A percentile compares a stretch with the other conserved stretches of the same genome.
phyloP scores from a whole-genome alignment of 768 basidiomycete genomes.

The Boletus subparvulus region DNA sequence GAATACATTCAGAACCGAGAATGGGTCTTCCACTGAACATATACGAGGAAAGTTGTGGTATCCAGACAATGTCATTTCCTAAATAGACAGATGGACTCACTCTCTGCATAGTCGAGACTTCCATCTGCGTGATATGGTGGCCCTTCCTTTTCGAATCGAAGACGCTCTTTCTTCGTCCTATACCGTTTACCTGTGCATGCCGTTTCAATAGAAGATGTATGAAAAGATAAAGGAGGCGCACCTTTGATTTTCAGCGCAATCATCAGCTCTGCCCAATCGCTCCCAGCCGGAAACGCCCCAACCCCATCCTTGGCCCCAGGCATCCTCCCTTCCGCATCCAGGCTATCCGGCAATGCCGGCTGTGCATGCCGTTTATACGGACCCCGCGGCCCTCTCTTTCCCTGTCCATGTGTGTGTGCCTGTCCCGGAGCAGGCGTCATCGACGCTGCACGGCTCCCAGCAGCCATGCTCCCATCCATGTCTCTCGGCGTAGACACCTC shows the following conservation, averaged over 20 bases:
- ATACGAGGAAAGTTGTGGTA: conserved; percentile 1
- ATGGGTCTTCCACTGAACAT: conserved; percentile 71
- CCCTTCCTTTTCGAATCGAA: conserved; percentile 75
- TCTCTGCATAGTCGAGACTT: conserved; percentile 73
- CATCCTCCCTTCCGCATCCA: conserved; percentile 69
- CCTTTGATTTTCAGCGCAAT: conserved; percentile 75
- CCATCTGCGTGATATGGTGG: conserved; percentile 71
- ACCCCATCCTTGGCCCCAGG: conserved; percentile 79
- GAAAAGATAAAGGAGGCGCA: conserved; percentile 17
- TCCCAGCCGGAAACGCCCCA: conserved; percentile 67
- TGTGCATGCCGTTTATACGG: conserved; percentile 55
- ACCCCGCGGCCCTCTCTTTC: conserved; percentile 48
- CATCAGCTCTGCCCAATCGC: conserved; percentile 73
- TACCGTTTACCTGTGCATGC: conserved; percentile 58
- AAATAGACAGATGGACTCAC: conserved; percentile 39
- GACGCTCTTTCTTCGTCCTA: conserved; percentile 76
- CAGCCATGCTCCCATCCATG: conserved; percentile 41
- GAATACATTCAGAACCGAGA: conserved; percentile 61
- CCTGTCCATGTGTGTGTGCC: neutral
- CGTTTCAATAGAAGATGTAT: neutral
- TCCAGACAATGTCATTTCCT: neutral
- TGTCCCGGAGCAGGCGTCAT: conserved; percentile 37
- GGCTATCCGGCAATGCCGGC: conserved; percentile 39
- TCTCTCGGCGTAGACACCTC: conserved; percentile 44
- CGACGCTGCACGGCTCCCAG: conserved; percentile 48